Evolutionary conservation across 805 yeast species (phyloP).

Genomic region (Candida berthetii): DNA sequence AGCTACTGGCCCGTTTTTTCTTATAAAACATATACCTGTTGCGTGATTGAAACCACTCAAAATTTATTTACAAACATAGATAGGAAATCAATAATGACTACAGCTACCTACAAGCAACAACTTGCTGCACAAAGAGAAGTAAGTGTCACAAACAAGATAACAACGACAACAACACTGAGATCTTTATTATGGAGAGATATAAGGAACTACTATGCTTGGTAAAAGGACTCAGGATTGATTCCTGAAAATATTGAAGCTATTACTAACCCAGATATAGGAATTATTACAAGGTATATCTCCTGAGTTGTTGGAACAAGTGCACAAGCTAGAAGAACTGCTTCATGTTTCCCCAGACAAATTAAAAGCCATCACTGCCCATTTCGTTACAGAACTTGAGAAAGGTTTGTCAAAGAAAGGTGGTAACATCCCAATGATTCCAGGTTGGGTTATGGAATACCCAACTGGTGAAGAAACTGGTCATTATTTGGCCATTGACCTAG

Average conservation of each 20-base stretch:
- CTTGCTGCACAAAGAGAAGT: neutral
- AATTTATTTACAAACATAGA: too few relatives aligned
- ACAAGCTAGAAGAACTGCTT: conserved; percentile 53
- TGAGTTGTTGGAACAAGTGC: conserved; percentile 51
- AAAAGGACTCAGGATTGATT: too few relatives aligned
- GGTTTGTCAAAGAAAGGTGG: conserved; percentile 76
- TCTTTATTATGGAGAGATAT: conserved; percentile 1
- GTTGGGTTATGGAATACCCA: conserved; percentile 94
- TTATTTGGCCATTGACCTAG: conserved; percentile 89
- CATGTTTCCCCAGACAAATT: conserved; percentile 56
- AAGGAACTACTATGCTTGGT: too few relatives aligned
- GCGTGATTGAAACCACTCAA: too few relatives aligned
- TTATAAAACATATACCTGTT: too few relatives aligned
- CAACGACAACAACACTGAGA: neutral
- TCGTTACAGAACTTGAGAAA: conserved; percentile 71
- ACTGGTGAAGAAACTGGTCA: conserved; percentile 89
- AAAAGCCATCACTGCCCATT: conserved; percentile 64
- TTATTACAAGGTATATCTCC: conserved; percentile 49
- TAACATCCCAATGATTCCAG: conserved; percentile 93
- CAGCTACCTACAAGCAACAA: neutral
- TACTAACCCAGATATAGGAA: conserved; percentile 3
- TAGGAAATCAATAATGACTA: neutral
- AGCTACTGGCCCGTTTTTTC: too few relatives aligned
- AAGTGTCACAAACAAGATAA: neutral
- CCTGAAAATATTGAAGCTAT: neutral